phyloP scores from a whole-genome alignment of 352 stramenopile species.

The Globisporangium emineosum region DNA sequence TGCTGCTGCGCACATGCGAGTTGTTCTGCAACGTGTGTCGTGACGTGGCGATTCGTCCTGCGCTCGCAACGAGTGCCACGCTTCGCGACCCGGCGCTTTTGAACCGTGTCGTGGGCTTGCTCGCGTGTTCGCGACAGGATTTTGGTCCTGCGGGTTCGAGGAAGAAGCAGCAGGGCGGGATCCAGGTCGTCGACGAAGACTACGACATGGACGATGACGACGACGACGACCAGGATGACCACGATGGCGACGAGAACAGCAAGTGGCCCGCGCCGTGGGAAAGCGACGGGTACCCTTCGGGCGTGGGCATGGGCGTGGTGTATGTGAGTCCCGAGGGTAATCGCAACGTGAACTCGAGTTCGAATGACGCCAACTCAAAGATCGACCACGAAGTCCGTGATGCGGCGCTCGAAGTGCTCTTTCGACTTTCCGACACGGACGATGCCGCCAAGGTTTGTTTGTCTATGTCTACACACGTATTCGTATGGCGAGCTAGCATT shows the following conservation, averaged over 20 bases:
- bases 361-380: constrained; percentile 41
- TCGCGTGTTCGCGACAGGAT: constrained; percentile 53
- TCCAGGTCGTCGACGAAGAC: constrained; percentile 34
- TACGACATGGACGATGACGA: constrained; percentile 47
- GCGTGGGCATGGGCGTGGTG: constrained; percentile 74
- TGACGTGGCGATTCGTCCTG: constrained; percentile 41
- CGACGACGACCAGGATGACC: constrained; percentile 47
- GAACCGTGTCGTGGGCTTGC: constrained; percentile 43
- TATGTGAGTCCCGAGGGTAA: constrained; percentile 70
- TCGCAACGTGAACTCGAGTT: constrained; percentile 35
- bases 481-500: background rate
- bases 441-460: constrained; percentile 47
- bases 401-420: constrained; percentile 67
- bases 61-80: constrained; percentile 39
- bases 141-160: constrained; percentile 27
- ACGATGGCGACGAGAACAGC: constrained; percentile 45
- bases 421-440: constrained; percentile 61
- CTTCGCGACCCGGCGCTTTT: constrained; percentile 47
- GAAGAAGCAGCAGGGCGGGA: constrained; percentile 29
- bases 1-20: constrained; percentile 62
- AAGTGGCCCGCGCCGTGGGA: constrained; percentile 77
- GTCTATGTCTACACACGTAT: background rate
- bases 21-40: constrained; percentile 58
- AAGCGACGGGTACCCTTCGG: constrained; percentile 60
- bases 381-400: constrained; percentile 79